A percentile compares a stretch with the other conserved stretches of the same genome.
Evolutionary conservation across 805 yeast species (phyloP).

Genomic region (Sporopachydermia lactativora): DNA sequence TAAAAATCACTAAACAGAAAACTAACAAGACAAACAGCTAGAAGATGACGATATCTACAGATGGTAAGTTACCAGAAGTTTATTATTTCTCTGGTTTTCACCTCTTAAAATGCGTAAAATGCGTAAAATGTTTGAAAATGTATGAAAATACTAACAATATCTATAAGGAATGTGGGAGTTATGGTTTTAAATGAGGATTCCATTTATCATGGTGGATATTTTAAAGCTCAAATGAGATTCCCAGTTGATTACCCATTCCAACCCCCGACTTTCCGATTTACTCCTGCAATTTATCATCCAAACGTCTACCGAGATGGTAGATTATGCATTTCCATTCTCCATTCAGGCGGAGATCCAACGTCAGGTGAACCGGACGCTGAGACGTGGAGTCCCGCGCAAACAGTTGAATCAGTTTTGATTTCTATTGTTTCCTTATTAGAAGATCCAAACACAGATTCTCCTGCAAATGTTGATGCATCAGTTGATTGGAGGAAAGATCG

Average conservation of each 20-base stretch:
- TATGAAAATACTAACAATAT: slow-evolving; percentile 1
- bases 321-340: slow-evolving; percentile 84
- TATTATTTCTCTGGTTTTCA: slow-evolving; percentile 2
- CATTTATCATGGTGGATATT: slow-evolving; percentile 86
- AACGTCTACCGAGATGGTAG: slow-evolving; percentile 91
- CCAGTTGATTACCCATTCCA: slow-evolving; percentile 84
- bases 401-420: slow-evolving; percentile 87
- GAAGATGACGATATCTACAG: slow-evolving; percentile 48
- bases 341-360: slow-evolving; percentile 81
- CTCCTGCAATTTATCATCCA: slow-evolving; percentile 90
- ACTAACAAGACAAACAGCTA: no score
- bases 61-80: slow-evolving; percentile 22
- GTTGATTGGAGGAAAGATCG: slow-evolving; percentile 77
- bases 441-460: slow-evolving; percentile 87
- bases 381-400: slow-evolving; percentile 75
- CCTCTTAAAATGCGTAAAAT: slow-evolving; percentile 4
- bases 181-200: slow-evolving; percentile 87
- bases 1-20: no score
- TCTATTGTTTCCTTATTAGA: slow-evolving; percentile 83
- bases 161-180: slow-evolving; percentile 65
- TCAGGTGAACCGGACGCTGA: slow-evolving; percentile 87
- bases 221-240: slow-evolving; percentile 87
- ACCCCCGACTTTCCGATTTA: slow-evolving; percentile 87
- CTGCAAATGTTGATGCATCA: slow-evolving; percentile 95
- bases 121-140: slow-evolving; percentile 3